phyloP scores from a whole-genome alignment of 148 eudicot species.

The Persicaria maculosa region DNA sequence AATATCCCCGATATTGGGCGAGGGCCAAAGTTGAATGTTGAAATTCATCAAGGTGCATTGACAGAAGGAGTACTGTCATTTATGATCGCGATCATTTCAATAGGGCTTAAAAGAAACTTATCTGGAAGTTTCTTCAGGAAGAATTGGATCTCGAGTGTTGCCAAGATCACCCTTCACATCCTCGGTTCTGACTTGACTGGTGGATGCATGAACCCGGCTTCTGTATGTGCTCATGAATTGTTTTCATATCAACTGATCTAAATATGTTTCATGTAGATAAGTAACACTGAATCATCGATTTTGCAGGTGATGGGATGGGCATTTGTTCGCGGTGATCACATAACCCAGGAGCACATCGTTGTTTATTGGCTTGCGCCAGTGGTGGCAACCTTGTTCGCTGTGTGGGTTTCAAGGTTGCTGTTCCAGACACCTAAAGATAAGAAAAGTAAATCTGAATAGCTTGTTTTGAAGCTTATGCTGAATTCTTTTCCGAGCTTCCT shows the following conservation, averaged over 20 bases:
- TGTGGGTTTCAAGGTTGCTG: slow-evolving; percentile 51
- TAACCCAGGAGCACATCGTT: slow-evolving; percentile 69
- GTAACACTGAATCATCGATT: background rate
- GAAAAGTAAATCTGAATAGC: slow-evolving; percentile 35
- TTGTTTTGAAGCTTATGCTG: background rate
- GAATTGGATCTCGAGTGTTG: slow-evolving; percentile 83
- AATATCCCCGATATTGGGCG: slow-evolving; percentile 56
- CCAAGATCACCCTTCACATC: slow-evolving; percentile 72
- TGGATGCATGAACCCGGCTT: slow-evolving; percentile 94
- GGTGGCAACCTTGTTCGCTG: slow-evolving; percentile 66
- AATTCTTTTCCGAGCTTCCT: background rate
- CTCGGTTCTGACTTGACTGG: slow-evolving; percentile 92
- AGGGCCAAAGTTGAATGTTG: slow-evolving; percentile 69
- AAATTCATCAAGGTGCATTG: slow-evolving; percentile 69
- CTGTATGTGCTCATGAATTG: slow-evolving; percentile 40
- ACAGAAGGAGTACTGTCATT: slow-evolving; percentile 82
- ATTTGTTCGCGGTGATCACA: slow-evolving; percentile 71
- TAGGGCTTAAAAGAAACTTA: slow-evolving; percentile 43
- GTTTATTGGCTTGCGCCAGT: slow-evolving; percentile 97
- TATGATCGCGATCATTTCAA: slow-evolving; percentile 46
- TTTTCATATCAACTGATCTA: background rate
- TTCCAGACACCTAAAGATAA: slow-evolving; percentile 22
- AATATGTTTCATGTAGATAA: background rate
- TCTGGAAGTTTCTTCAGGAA: slow-evolving; percentile 77
- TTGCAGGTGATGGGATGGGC: slow-evolving; percentile 93